Conservation (phyloP, 768 basidiomycete genomes). For the Saitozyma podzolica region DNA sequence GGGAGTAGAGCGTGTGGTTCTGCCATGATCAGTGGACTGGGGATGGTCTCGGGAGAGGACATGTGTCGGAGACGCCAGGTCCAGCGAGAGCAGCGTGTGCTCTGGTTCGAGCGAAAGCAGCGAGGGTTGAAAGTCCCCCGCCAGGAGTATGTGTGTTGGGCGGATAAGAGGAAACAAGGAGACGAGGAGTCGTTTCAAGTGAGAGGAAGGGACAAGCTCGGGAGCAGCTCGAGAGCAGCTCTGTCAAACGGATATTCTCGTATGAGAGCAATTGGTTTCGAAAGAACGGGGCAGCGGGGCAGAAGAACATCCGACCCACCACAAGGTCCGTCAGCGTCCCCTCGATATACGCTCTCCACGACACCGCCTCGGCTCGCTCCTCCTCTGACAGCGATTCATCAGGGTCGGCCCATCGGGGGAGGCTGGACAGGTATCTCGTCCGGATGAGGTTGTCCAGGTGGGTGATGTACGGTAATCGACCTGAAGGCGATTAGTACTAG, state of each 20-base stretch:
- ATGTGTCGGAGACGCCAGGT: too few relatives aligned
- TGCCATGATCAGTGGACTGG: slow-evolving; percentile 3
- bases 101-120: neutral
- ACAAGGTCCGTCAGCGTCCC: slow-evolving; percentile 35
- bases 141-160: too few relatives aligned
- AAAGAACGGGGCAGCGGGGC: too few relatives aligned
- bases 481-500: slow-evolving; percentile 5
- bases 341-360: slow-evolving; percentile 43
- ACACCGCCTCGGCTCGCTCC: slow-evolving; percentile 23
- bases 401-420: slow-evolving; percentile 25
- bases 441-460: slow-evolving; percentile 28
- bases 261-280: too few relatives aligned
- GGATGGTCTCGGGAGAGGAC: neutral
- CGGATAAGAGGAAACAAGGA: too few relatives aligned
- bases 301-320: slow-evolving; percentile 19
- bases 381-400: slow-evolving; percentile 19
- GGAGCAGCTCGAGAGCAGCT: too few relatives aligned
- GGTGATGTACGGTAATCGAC: slow-evolving; percentile 34
- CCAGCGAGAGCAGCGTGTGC: too few relatives aligned
- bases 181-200: too few relatives aligned
- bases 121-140: too few relatives aligned
- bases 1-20: slow-evolving; percentile 40
- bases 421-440: slow-evolving; percentile 18
- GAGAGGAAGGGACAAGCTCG: too few relatives aligned
- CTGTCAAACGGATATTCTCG: neutral